Evolutionary conservation across 768 basidiomycete species (phyloP).

Genomic region (Clavaria fumosa): DNA sequence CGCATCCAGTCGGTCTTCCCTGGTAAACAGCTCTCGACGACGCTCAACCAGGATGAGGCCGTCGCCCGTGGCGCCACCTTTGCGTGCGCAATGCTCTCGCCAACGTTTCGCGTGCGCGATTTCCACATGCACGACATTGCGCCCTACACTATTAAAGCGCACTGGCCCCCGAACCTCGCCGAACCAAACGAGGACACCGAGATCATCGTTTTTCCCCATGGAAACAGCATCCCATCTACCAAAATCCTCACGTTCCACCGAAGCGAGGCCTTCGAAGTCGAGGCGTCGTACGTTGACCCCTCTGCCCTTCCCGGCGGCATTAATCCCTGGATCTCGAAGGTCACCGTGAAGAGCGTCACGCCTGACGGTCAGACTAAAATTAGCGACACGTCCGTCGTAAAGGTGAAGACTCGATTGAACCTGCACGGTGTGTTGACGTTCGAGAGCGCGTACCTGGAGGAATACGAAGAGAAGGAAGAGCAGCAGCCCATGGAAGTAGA

Average conservation of each 20-base stretch:
- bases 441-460: constrained; percentile 75
- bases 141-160: constrained; percentile 79
- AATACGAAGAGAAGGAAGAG: constrained; percentile 66
- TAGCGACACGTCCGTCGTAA: constrained; percentile 72
- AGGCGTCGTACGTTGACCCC: constrained; percentile 72
- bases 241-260: constrained; percentile 94
- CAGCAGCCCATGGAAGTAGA: constrained; percentile 54
- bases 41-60: constrained; percentile 97
- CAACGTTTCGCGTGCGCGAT: constrained; percentile 94
- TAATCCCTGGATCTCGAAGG: constrained; percentile 75
- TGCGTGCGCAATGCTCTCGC: constrained; percentile 92
- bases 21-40: constrained; percentile 74
- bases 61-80: constrained; percentile 93
- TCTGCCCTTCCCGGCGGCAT: constrained; percentile 54
- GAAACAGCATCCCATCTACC: constrained; percentile 80
- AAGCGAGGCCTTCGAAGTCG: constrained; percentile 74
- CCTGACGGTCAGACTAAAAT: constrained; percentile 32
- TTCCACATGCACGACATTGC: constrained; percentile 82
- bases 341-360: constrained; percentile 72
- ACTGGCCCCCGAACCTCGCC: constrained; percentile 60
- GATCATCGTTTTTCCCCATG: constrained; percentile 76
- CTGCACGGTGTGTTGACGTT: constrained; percentile 77
- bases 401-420: constrained; percentile 84
- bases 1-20: constrained; percentile 74
- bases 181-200: constrained; percentile 87